Base-by-base conservation (phyloP, 352 stramenopile species). In the Phytophthora pseudosyringae region DNA sequence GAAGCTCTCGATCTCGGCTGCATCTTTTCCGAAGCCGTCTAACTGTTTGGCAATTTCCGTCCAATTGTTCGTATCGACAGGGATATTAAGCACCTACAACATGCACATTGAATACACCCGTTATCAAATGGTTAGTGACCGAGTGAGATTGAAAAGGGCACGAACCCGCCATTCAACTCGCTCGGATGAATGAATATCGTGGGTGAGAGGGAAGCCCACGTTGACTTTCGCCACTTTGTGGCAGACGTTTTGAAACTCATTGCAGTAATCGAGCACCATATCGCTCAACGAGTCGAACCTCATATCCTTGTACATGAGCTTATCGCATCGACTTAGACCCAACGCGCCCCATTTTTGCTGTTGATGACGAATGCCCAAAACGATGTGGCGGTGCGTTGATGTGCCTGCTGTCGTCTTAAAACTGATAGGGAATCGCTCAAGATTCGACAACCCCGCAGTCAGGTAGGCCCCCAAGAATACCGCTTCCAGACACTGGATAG, bases 401-500 rank as follows among this genome's bases (percentile, higher is more conserved):
- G 51, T 67, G 6, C 84, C 88, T 36, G 84, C 84, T 26, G 70
- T 61, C 0, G 89, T 92, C 62, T 94, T 92, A 68, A 97, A 97
- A 60, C 87, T 94, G 44, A 97, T 81, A 1, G 89, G 88, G 46
- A 96, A 91, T 18, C 88, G 83, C 29, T 93, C 83, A 13, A 95
- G 69, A 29, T 93, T 82, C 1, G 61, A 44, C 5, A 91, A 52
- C 4, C 76, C 85, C 3, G 88, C 77, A 5, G 88, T 97, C 28
- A 97, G 64, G 43, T 95, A 95, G 5, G 83, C 78, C 3, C 67
- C 85, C 11, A 97, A 67, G 47, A 97, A 97, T 4, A 97, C 86
- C 2, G 85, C 89, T 73, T 97, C 89, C 7, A 97, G 77, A 67
- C 88, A 97, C 59, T 96, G 88, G 47, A 96, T 97, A 25, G 89